These are phyloP conservation scores for Boletus subparvulus DNA, from an alignment of 768 basidiomycete species.

Conservation along the genomic window DNA sequence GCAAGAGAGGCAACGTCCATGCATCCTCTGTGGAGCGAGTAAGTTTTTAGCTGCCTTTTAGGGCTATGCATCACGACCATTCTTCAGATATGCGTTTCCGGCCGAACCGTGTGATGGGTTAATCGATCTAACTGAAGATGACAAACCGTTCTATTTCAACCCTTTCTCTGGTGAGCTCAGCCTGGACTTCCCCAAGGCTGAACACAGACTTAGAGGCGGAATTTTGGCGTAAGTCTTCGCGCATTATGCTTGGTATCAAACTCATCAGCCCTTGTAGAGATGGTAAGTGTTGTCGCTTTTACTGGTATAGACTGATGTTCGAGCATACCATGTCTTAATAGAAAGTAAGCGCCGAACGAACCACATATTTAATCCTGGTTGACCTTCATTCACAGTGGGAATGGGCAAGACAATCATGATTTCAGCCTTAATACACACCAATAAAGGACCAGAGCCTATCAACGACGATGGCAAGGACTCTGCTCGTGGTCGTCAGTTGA, in stretches of 20 bases:
- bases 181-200: conserved; percentile 78
- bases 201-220: conserved; percentile 77
- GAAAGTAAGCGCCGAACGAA: conserved; percentile 45
- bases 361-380: not conserved
- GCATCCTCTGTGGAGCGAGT: conserved; percentile 97
- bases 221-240: conserved; percentile 74
- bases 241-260: not conserved
- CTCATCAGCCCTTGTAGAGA: conserved; percentile 30
- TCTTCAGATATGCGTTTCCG: conserved; percentile 70
- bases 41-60: conserved; percentile 26
- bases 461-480: conserved; percentile 28
- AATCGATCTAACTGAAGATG: conserved; percentile 81
- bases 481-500: conserved; percentile 54
- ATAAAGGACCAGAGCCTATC: conserved; percentile 48
- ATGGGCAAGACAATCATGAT: conserved; percentile 96
- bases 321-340: conserved; percentile 21
- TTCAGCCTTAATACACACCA: conserved; percentile 84
- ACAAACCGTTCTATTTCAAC: conserved; percentile 83
- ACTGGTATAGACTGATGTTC: conserved; percentile 1
- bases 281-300: conserved; percentile 26
- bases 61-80: not conserved
- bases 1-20: conserved; percentile 71
- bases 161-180: conserved; percentile 89
- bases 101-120: conserved; percentile 52
- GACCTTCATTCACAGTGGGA: conserved; percentile 59